Evolutionary conservation across 1,139 yeast genomes (phyloP).

Genomic region (Hyphopichia khmerensis): DNA sequence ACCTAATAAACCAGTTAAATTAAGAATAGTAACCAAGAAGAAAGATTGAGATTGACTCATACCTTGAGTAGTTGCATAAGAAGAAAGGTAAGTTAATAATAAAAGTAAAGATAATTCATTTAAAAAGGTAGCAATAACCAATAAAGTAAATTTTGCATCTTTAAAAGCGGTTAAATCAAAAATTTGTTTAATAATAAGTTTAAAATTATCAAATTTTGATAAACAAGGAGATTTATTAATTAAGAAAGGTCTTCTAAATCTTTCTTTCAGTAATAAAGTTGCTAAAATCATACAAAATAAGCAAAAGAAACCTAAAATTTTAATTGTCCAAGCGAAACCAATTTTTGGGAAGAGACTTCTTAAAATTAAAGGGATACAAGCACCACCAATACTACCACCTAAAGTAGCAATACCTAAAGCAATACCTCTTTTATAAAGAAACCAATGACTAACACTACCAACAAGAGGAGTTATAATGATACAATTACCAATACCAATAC

Average conservation of each 20-base stretch:
- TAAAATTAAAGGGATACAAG: conserved; percentile 33
- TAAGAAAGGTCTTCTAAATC: conserved; percentile 5
- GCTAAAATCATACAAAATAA: conserved; percentile 26
- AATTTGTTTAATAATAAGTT: conserved; percentile 11
- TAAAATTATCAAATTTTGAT: conserved; percentile 5
- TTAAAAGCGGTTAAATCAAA: conserved; percentile 25
- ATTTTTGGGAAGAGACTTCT: conserved; percentile 27
- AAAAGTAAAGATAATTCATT: conserved; percentile 58
- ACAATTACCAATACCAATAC: conserved; percentile 36
- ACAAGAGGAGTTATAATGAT: conserved; percentile 36
- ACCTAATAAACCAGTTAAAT: conserved; percentile 61
- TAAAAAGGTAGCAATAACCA: conserved; percentile 37
- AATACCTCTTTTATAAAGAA: conserved; percentile 29
- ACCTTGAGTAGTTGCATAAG: conserved; percentile 55
- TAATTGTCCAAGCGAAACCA: conserved; percentile 37
- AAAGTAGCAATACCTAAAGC: conserved; percentile 38
- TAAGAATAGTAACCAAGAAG: conserved; percentile 52
- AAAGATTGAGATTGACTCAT: conserved; percentile 52
- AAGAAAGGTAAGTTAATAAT: conserved; percentile 52
- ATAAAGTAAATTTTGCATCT: conserved; percentile 25
- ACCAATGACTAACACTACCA: conserved; percentile 43
- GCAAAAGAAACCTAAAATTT: conserved; percentile 33
- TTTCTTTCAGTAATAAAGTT: conserved; percentile 6
- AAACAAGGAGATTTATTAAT: neutral
- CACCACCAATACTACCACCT: conserved; percentile 43